A percentile compares a stretch with the other conserved stretches of the same genome.
Evolutionary conservation across 805 yeast species (phyloP).

Genomic region (Metschnikowia henanensis): DNA sequence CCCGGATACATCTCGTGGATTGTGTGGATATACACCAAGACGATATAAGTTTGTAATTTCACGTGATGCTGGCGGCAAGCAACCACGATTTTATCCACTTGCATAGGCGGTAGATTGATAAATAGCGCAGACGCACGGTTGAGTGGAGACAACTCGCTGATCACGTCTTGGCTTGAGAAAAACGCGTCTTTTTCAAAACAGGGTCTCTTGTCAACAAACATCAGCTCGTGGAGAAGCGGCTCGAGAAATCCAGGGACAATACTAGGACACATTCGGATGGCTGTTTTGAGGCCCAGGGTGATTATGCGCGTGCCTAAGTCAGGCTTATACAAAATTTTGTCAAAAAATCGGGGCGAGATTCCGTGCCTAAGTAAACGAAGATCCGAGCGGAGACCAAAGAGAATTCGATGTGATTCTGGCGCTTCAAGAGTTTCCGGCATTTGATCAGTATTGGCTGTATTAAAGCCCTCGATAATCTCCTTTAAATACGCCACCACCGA

Average conservation of each 20-base stretch:
- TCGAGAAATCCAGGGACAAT: slow-evolving; percentile 10
- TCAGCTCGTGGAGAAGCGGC: slow-evolving; percentile 9
- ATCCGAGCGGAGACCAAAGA: slow-evolving; percentile 8
- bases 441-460: no score
- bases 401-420: not conserved
- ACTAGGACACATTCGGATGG: slow-evolving; percentile 6
- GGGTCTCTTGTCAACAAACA: slow-evolving; percentile 6
- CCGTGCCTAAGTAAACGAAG: slow-evolving; percentile 6
- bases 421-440: no score
- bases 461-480: slow-evolving; percentile 9
- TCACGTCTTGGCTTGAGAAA: slow-evolving; percentile 7
- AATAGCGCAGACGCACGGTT: slow-evolving; percentile 2
- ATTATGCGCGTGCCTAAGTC: slow-evolving; percentile 2
- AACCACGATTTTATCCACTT: not conserved
- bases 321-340: slow-evolving; percentile 4
- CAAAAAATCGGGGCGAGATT: slow-evolving; percentile 8
- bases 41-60: slow-evolving; percentile 6
- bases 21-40: no score
- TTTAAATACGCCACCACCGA: slow-evolving; percentile 11
- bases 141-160: slow-evolving; percentile 8
- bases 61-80: slow-evolving; percentile 8
- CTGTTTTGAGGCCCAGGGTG: slow-evolving; percentile 1
- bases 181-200: slow-evolving; percentile 3
- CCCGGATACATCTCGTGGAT: no score
- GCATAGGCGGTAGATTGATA: slow-evolving; percentile 3